Evolutionary conservation across 192 early-diverging fungal genomes (phyloP).

Genomic region (Rhizoclosmatium globosum): DNA sequence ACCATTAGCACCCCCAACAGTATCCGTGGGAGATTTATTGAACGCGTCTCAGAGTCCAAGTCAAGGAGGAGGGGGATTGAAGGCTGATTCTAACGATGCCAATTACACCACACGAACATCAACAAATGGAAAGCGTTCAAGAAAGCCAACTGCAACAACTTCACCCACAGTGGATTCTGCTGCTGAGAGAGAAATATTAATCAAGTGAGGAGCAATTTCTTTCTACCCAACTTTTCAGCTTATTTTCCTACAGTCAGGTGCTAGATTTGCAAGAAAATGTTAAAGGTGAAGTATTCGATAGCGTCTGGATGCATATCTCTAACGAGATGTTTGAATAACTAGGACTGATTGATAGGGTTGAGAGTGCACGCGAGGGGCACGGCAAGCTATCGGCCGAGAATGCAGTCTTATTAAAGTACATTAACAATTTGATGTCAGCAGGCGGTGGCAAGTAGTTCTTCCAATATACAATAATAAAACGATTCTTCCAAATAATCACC

Average conservation of each 20-base stretch:
- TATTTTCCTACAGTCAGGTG: slow-evolving; percentile 15
- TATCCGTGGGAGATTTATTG: neutral
- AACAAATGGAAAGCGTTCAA: neutral
- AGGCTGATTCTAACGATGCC: neutral
- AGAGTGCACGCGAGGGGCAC: slow-evolving; percentile 38
- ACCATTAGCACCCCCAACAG: neutral
- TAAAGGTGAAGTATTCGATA: slow-evolving; percentile 11
- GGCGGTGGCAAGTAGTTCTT: neutral
- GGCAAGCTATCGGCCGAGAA: slow-evolving; percentile 46
- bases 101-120: neutral
- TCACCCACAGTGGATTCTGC: neutral
- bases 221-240: neutral
- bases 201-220: neutral
- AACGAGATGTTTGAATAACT: neutral
- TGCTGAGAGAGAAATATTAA: neutral
- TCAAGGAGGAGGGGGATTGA: neutral
- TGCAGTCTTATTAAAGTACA: slow-evolving; percentile 53
- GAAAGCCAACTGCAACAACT: neutral
- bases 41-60: neutral
- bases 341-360: slow-evolving; percentile 47
- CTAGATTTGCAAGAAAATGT: slow-evolving; percentile 40
- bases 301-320: neutral
- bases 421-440: slow-evolving; percentile 58
- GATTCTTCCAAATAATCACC: neutral
- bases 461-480: neutral